phyloP scores from a whole-genome alignment of 352 stramenopile genomes.

The Phytophthora syringae region DNA sequence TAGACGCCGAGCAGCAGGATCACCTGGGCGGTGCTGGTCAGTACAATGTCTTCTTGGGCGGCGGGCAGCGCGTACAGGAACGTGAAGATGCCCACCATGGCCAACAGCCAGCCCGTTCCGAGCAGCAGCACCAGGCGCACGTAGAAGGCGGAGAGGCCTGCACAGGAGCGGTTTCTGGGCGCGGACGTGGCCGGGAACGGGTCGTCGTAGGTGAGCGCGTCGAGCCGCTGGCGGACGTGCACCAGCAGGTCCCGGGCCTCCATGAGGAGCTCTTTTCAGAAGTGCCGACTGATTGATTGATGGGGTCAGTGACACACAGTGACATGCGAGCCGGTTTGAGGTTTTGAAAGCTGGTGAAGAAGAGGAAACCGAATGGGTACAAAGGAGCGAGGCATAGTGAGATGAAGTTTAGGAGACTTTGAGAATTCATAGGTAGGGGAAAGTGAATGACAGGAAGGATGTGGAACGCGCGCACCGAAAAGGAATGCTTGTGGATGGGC shows the following conservation, averaged over 20 bases:
- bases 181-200: background rate
- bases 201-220: conserved; percentile 58
- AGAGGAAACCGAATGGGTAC: too few species aligned
- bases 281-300: too few species aligned
- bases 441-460: too few species aligned
- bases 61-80: conserved; percentile 44
- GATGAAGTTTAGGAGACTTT: too few species aligned
- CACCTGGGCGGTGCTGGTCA: conserved; percentile 33
- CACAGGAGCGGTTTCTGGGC: too few species aligned
- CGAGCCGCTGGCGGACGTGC: conserved; percentile 58
- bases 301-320: conserved; percentile 9
- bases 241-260: conserved; percentile 43
- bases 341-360: too few species aligned
- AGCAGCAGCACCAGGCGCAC: conserved; percentile 48
- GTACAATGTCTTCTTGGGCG: conserved; percentile 26
- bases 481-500: too few species aligned
- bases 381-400: too few species aligned
- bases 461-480: too few species aligned
- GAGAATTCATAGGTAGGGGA: too few species aligned
- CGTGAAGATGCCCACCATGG: conserved; percentile 48
- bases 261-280: background rate
- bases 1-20: conserved; percentile 46
- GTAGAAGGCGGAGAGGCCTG: conserved; percentile 59
- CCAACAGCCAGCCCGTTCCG: conserved; percentile 54
- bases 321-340: conserved; percentile 11